phyloP scores from a whole-genome alignment of 768 basidiomycete species.

The Guyanaporus albipodus region DNA sequence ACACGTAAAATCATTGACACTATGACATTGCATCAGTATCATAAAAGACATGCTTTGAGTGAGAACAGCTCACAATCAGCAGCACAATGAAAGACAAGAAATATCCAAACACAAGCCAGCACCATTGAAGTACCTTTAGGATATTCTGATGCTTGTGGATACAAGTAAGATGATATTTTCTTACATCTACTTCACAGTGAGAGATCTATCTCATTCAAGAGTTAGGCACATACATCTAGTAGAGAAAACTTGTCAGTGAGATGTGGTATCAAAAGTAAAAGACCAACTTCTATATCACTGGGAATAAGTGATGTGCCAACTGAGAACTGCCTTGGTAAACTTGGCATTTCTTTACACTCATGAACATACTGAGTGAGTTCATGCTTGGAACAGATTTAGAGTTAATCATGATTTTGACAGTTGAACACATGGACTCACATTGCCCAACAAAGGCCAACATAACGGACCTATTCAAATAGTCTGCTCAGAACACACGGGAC shows the following conservation, averaged over 20 bases:
- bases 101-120: neutral
- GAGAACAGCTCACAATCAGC: neutral
- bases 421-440: no score
- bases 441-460: conserved; percentile 2
- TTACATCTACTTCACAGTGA: no score
- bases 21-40: no score
- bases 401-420: no score
- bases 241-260: neutral
- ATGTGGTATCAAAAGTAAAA: neutral
- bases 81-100: neutral
- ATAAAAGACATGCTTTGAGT: no score
- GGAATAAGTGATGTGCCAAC: neutral
- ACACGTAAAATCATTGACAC: no score
- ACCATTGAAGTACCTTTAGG: neutral
- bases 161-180: no score
- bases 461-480: neutral
- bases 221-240: neutral
- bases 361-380: neutral
- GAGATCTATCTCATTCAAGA: no score
- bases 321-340: neutral
- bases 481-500: no score
- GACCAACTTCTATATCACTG: neutral
- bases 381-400: neutral
- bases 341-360: neutral
- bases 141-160: neutral